phyloP scores from a whole-genome alignment of 257 asterid genomes.

The Ajuga chamaepitys region DNA sequence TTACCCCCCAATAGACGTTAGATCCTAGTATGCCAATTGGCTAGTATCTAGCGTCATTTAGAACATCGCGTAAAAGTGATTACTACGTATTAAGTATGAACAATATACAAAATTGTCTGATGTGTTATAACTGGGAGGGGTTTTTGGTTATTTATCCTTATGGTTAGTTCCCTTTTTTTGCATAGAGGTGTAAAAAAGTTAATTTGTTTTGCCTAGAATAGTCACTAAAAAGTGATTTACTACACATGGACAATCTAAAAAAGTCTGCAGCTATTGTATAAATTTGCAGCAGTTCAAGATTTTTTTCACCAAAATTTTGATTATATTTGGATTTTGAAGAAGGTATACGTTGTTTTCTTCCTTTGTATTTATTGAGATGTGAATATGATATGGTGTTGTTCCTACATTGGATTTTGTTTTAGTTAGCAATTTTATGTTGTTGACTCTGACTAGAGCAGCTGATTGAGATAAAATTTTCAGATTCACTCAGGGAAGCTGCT shows the following conservation, averaged over 20 bases:
- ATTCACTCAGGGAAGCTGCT: constrained; percentile 22
- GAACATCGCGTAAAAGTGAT: no score
- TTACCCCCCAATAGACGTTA: no score
- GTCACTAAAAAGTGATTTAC: constrained; percentile 1
- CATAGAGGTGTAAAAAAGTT: no score
- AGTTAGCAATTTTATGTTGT: not conserved
- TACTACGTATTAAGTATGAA: no score
- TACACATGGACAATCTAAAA: not conserved
- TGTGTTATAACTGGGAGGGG: no score
- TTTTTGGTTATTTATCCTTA: no score
- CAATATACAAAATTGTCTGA: no score
- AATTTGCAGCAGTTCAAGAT: not conserved
- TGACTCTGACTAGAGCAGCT: not conserved
- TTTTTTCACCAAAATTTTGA: not conserved
- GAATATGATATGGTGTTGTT: not conserved
- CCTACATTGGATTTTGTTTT: not conserved
- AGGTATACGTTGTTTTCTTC: not conserved
- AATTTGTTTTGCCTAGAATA: no score
- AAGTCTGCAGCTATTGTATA: not conserved
- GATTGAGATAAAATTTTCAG: constrained; percentile 31
- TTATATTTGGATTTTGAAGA: not conserved
- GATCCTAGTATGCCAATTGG: no score
- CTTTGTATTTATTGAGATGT: not conserved
- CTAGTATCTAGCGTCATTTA: no score
- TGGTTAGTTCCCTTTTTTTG: no score